Percentiles rank a stretch among this genome's conserved stretches.
phyloP scores from a whole-genome alignment of 2,329 filamentous ascomycete genomes.

The Chrysosporium queenslandicum region DNA sequence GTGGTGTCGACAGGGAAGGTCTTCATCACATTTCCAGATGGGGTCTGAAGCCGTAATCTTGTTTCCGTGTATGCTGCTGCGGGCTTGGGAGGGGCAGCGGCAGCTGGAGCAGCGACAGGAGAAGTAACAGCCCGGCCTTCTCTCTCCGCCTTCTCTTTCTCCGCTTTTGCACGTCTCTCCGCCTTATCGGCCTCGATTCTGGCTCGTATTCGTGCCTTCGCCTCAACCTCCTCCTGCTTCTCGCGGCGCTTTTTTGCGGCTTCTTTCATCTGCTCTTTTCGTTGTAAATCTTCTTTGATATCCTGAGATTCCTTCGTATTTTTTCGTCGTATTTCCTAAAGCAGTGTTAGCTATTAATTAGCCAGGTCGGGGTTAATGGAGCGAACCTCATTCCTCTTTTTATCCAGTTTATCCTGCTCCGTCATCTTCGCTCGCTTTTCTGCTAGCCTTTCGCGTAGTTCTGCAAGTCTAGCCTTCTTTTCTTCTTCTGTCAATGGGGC shows the following conservation, averaged over 20 bases:
- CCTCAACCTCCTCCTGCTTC: constrained; percentile 74
- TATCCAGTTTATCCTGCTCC: constrained; percentile 18
- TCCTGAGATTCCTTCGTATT: constrained; percentile 82
- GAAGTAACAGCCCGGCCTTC: constrained; percentile 55
- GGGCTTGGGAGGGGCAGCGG: constrained; percentile 49
- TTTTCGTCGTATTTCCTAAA: constrained; percentile 63
- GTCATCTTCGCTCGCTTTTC: constrained; percentile 15
- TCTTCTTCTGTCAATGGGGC: constrained; percentile 84
- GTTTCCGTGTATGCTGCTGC: constrained; percentile 68
- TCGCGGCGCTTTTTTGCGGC: constrained; percentile 77
- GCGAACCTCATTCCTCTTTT: constrained; percentile 19
- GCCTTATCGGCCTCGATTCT: constrained; percentile 94
- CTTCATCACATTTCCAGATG: constrained; percentile 69
- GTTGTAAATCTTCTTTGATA: constrained; percentile 74
- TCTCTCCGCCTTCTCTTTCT: constrained; percentile 73
- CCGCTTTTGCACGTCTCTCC: constrained; percentile 73
- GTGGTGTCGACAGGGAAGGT: constrained; percentile 83
- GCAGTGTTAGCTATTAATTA: no score
- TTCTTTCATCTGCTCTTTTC: constrained; percentile 87
- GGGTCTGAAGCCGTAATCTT: constrained; percentile 68
- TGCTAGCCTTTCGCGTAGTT: constrained; percentile 16
- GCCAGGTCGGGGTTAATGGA: background rate
- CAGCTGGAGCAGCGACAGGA: constrained; percentile 37
- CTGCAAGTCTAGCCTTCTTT: constrained; percentile 61
- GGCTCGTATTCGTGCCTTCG: constrained; percentile 79